phyloP scores from a whole-genome alignment of 768 basidiomycete species.

The Kwoniella bestiolae region DNA sequence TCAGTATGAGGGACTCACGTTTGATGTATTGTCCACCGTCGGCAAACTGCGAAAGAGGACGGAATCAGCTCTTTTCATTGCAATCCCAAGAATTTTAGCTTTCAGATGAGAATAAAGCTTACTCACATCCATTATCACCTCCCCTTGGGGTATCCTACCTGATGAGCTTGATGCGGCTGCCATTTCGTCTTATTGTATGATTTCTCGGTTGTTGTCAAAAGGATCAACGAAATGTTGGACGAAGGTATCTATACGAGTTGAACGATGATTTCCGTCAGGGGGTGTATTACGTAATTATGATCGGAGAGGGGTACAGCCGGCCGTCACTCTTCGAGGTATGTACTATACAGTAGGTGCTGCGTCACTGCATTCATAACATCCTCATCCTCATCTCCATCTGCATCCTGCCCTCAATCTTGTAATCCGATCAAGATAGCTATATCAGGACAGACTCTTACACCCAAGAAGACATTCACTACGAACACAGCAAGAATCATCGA shows the following conservation, averaged over 20 bases:
- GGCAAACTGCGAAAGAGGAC: conserved; percentile 33
- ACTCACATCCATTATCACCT: conserved; percentile 53
- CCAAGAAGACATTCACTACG: no score
- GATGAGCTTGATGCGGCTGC: conserved; percentile 48
- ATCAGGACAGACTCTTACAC: no score
- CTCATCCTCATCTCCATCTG: neutral
- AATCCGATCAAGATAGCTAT: neutral
- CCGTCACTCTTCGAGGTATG: neutral
- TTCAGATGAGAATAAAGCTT: neutral
- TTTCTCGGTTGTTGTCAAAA: neutral
- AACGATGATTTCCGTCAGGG: neutral
- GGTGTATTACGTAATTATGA: neutral
- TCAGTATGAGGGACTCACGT: conserved; percentile 30
- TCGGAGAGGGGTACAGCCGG: neutral
- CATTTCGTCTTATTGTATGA: no score
- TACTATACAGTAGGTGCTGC: neutral
- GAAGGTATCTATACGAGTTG: neutral
- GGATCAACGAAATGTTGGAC: neutral
- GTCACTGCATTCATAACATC: neutral
- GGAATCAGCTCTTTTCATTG: neutral
- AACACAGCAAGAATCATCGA: no score
- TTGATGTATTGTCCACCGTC: conserved; percentile 53
- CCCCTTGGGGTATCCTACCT: conserved; percentile 49
- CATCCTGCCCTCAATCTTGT: neutral
- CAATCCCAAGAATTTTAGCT: neutral